Evolutionary conservation across 805 yeast species (phyloP).

Genomic region (Saccharomycopsis guyanensis): DNA sequence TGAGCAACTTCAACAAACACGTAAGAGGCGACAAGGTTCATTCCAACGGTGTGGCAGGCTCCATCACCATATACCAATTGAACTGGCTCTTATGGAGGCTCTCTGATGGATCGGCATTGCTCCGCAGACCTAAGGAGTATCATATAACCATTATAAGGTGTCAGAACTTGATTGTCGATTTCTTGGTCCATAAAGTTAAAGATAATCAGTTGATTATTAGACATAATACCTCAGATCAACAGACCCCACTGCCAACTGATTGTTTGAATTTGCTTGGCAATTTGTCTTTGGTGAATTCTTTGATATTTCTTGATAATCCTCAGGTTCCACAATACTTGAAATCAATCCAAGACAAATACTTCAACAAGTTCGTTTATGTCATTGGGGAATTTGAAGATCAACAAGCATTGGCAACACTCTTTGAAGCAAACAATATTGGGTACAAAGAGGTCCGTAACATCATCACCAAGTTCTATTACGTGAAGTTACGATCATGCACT

Average conservation of each 20-base stretch:
- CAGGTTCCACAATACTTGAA: background rate
- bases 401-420: background rate
- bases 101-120: constrained; percentile 1
- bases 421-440: constrained; percentile 1
- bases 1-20: background rate
- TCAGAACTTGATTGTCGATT: constrained; percentile 13
- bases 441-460: constrained; percentile 2
- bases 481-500: constrained; percentile 6
- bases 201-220: background rate
- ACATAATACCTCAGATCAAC: background rate
- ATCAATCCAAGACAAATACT: constrained; percentile 2
- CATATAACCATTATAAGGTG: constrained; percentile 8
- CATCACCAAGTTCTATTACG: constrained; percentile 11
- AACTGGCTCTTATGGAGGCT: constrained; percentile 15
- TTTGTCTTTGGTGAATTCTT: constrained; percentile 3
- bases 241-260: background rate
- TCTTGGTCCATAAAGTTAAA: background rate
- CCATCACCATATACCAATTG: constrained; percentile 4
- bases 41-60: background rate
- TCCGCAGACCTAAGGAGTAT: constrained; percentile 6
- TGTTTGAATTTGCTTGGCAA: constrained; percentile 9
- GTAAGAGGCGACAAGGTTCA: background rate
- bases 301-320: background rate
- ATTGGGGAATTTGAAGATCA: constrained; percentile 1
- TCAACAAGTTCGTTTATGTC: constrained; percentile 4